Evolutionary conservation across 495 filamentous ascomycete species (phyloP), one percentile per base, ranked within the genome.

Genomic region (Lasiosphaeriaceae sp.): DNA sequence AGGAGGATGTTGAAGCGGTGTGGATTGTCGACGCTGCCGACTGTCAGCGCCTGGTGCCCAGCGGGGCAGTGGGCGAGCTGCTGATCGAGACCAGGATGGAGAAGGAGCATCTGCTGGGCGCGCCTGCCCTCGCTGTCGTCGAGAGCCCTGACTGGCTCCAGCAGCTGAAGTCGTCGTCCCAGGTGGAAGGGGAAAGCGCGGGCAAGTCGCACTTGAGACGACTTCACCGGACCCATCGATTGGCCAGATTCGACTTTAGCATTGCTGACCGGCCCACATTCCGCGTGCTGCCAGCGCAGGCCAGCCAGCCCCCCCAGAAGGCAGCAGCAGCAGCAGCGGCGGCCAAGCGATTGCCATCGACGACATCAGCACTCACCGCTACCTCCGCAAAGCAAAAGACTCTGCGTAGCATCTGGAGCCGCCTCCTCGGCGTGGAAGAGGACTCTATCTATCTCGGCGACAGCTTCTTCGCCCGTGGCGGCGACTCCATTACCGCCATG

Each of bases 401-500:
- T 5, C 58, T 76, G 21, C 66, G 64, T 14, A 50, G 62, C 37
- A 63, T 67, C 35, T 76, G 73, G 73, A 62, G 59, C 34, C 61
- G 62, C 11, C 66, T 74, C 1, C 56, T 76, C n/a, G 59, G 50
- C 2, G 60, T 74, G 14, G 56, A 61, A 9, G 72, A 74, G 23
- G 64, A 70, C 1, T 59, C 62, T 5, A 80, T 88, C 35, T 71
- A 74, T 11, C 58, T 82, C 26, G 69, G 80, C 21, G 77, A 85
- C 57, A 81, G 77, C 58, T 89, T 90, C 66, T 74, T 89, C 59
- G 74, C 71, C 21, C 72, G 87, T 9, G 86, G 86, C 14, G 86
- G 86, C 39, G 86, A 90, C 58, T 89, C 86, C 1, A 86, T 90
- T 47, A 78, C 80, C 11, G 86, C 86, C 1, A 89, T 90, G 79